Percentiles rank a stretch among this genome's conserved stretches.
Conservation (phyloP, 371 early-diverging fungal species). For the Lichtheimia ramosa region DNA sequence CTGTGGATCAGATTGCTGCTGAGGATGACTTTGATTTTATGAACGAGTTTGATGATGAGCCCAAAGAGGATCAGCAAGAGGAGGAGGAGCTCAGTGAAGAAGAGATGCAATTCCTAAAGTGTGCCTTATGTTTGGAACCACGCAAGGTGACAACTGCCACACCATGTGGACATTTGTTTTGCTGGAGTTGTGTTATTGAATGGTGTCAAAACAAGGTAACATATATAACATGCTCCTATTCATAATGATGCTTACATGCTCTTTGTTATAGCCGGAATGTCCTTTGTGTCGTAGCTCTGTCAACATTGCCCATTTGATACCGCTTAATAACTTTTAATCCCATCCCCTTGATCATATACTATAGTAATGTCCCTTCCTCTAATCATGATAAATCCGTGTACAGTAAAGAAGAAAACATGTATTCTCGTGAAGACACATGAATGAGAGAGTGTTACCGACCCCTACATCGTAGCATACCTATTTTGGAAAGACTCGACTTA, state of each 20-base stretch:
- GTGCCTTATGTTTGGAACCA: conserved; percentile 81
- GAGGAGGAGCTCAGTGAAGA: conserved; percentile 36
- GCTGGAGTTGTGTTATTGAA: conserved; percentile 89
- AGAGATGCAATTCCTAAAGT: conserved; percentile 57
- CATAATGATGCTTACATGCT: neutral
- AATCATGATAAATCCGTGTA: no score
- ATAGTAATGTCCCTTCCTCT: neutral
- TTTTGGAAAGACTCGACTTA: neutral
- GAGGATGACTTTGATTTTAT: conserved; percentile 48
- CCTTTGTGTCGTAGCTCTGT: conserved; percentile 83
- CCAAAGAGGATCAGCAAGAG: conserved; percentile 19
- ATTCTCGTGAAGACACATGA: no score
- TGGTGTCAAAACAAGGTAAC: conserved; percentile 88
- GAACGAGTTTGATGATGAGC: conserved; percentile 30
- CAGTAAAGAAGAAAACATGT: no score
- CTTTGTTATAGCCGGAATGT: conserved; percentile 67
- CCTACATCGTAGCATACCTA: neutral
- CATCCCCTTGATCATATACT: no score
- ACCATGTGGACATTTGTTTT: conserved; percentile 92
- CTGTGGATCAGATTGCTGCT: conserved; percentile 13
- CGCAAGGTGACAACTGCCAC: conserved; percentile 80
- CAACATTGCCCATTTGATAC: conserved; percentile 62
- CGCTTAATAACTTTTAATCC: conserved; percentile 54
- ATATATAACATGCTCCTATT: neutral
- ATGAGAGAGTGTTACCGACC: no score